Evolutionary conservation across 352 stramenopile genomes (phyloP).

Genomic region (Phytophthora europaea): DNA sequence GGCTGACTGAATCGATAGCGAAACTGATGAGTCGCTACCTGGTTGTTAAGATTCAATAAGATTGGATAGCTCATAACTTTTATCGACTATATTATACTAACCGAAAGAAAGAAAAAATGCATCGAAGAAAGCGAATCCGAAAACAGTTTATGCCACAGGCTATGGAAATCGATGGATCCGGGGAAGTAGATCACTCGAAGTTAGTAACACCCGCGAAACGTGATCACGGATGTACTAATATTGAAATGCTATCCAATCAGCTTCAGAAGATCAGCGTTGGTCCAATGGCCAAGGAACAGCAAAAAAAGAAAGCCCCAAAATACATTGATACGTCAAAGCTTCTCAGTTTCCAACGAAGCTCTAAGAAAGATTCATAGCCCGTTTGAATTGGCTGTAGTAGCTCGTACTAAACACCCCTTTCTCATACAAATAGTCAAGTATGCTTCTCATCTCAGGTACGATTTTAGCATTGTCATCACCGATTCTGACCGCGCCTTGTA

Average conservation of each 20-base stretch:
- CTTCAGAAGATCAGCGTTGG: slow-evolving; percentile 19
- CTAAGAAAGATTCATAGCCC: slow-evolving; percentile 4
- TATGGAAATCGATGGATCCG: slow-evolving; percentile 6
- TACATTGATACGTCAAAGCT: no score
- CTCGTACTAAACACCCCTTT: no score
- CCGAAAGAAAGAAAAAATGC: not conserved
- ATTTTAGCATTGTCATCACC: no score
- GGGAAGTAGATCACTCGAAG: slow-evolving; percentile 4
- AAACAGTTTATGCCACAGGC: slow-evolving; percentile 11
- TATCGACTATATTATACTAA: not conserved
- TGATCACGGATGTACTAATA: slow-evolving; percentile 16
- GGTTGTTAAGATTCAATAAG: not conserved
- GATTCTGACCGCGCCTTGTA: no score
- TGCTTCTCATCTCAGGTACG: no score
- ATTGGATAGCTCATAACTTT: not conserved
- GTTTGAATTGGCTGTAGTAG: slow-evolving; percentile 11
- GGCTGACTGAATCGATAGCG: not conserved
- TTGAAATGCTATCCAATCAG: slow-evolving; percentile 12
- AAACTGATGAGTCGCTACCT: not conserved
- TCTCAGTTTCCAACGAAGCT: no score
- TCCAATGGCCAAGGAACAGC: slow-evolving; percentile 5
- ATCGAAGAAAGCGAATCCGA: slow-evolving; percentile 1
- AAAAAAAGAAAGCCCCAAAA: not conserved
- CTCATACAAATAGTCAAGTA: no score
- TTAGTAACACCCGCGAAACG: not conserved